Evolutionary conservation across 352 stramenopile genomes (phyloP).

Genomic region (Aphanomyces euteiches): DNA sequence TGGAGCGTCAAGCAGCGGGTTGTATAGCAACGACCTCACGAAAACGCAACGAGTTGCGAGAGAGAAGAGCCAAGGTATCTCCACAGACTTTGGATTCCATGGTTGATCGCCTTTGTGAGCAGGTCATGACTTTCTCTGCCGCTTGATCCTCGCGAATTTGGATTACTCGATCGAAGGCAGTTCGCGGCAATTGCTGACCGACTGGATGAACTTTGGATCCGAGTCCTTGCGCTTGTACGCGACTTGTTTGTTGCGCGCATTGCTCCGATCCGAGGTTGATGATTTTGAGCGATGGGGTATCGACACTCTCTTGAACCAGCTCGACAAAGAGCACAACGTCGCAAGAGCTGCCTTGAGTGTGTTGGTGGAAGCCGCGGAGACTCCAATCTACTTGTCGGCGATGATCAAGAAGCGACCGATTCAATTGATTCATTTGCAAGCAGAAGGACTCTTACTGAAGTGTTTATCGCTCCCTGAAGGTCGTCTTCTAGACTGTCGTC

Average conservation of each 20-base stretch:
- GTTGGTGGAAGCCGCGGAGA: slow-evolving; percentile 81
- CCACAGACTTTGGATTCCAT: background rate
- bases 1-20: background rate
- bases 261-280: slow-evolving; percentile 66
- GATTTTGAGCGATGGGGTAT: slow-evolving; percentile 88
- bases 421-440: slow-evolving; percentile 73
- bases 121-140: slow-evolving; percentile 85
- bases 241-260: slow-evolving; percentile 73
- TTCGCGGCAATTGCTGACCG: slow-evolving; percentile 80
- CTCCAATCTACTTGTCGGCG: slow-evolving; percentile 69
- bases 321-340: slow-evolving; percentile 82
- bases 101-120: background rate
- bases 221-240: slow-evolving; percentile 81
- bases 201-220: slow-evolving; percentile 83
- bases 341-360: slow-evolving; percentile 83
- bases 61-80: slow-evolving; percentile 28
- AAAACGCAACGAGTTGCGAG: slow-evolving; percentile 27
- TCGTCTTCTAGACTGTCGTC: background rate
- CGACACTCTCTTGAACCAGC: slow-evolving; percentile 75
- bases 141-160: slow-evolving; percentile 82
- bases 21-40: slow-evolving; percentile 11
- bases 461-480: slow-evolving; percentile 74
- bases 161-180: slow-evolving; percentile 86
- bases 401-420: slow-evolving; percentile 81
- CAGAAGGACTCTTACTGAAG: slow-evolving; percentile 77